Evolutionary conservation across 805 yeast species (phyloP).

Genomic region (Saitoella complicata): DNA sequence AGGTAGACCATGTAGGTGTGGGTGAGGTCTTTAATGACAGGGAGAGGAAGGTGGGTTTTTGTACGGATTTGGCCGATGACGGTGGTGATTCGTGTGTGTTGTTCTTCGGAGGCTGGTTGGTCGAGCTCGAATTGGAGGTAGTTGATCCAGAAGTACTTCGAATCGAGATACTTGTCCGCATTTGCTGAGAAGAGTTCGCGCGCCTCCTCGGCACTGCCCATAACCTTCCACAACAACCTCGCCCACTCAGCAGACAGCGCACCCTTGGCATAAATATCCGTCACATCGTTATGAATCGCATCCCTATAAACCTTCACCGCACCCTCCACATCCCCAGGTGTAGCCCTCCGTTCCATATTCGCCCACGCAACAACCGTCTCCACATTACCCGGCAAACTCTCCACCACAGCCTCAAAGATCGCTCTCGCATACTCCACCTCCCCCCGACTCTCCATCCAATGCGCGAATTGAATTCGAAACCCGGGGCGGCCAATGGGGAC

Average conservation of each 20-base stretch:
- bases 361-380: slow-evolving; percentile 17
- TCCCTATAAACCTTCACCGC: slow-evolving; percentile 9
- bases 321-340: slow-evolving; percentile 5
- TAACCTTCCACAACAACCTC: slow-evolving; percentile 11
- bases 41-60: slow-evolving; percentile 16
- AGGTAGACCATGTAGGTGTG: slow-evolving; percentile 16
- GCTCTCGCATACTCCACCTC: slow-evolving; percentile 16
- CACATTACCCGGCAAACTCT: slow-evolving; percentile 17
- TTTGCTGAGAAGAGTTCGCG: slow-evolving; percentile 12
- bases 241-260: slow-evolving; percentile 15
- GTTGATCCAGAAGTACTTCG: slow-evolving; percentile 19
- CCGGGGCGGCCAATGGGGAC: slow-evolving; percentile 17
- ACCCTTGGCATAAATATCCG: slow-evolving; percentile 9
- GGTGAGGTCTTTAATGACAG: slow-evolving; percentile 16
- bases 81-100: not conserved
- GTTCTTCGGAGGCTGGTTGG: slow-evolving; percentile 10
- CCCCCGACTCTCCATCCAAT: slow-evolving; percentile 17
- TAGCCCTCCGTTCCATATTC: slow-evolving; percentile 15
- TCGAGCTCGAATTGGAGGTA: slow-evolving; percentile 19
- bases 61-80: slow-evolving; percentile 8
- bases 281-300: slow-evolving; percentile 5
- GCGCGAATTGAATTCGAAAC: slow-evolving; percentile 20
- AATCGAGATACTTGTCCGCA: slow-evolving; percentile 12
- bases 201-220: slow-evolving; percentile 15
- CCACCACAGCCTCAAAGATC: slow-evolving; percentile 16